A percentile compares a stretch with the other conserved stretches of the same genome.
These are phyloP conservation scores for Paraphaeosphaeria sporulosa DNA, from an alignment of 2,329 filamentous ascomycete genomes.

Conservation along the genomic window DNA sequence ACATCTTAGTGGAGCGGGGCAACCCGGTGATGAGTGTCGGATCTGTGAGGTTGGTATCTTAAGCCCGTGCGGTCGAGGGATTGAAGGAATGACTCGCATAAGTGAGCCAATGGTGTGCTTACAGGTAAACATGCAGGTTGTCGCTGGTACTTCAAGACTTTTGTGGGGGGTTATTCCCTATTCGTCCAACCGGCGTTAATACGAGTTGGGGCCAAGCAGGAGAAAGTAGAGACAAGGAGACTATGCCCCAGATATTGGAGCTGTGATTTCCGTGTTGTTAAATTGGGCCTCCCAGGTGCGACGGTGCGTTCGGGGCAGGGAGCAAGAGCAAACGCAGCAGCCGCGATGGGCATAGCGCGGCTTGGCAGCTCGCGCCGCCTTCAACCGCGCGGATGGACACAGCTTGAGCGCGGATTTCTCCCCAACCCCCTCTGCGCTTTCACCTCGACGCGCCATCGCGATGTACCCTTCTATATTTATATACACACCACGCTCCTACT, in stretches of 20 bases:
- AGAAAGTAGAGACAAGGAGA: not conserved
- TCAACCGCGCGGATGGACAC: constrained; percentile 6
- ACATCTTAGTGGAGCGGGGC: constrained; percentile 18
- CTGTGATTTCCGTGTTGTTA: not conserved
- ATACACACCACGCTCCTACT: constrained; percentile 29
- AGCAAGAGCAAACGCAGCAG: not conserved
- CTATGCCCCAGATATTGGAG: not conserved
- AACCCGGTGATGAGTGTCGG: not conserved
- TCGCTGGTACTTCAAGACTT: constrained; percentile 3
- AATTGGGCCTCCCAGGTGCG: not conserved
- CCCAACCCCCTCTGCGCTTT: constrained; percentile 34
- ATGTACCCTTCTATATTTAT: constrained; percentile 37
- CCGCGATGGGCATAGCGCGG: constrained; percentile 11
- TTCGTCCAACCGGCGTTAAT: not conserved
- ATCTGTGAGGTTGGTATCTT: not conserved
- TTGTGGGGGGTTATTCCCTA: not conserved
- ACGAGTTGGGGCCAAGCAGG: not conserved
- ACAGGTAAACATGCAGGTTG: not conserved
- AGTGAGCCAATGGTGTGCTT: not conserved
- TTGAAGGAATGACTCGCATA: not conserved
- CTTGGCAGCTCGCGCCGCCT: constrained; percentile 14
- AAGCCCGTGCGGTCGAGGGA: not conserved
- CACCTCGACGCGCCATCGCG: constrained; percentile 29
- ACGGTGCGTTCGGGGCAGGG: not conserved
- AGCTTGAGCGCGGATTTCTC: constrained; percentile 19